phyloP scores from a whole-genome alignment of 1,284 basidiomycete genomes.

The Leccinum angustisporum region DNA sequence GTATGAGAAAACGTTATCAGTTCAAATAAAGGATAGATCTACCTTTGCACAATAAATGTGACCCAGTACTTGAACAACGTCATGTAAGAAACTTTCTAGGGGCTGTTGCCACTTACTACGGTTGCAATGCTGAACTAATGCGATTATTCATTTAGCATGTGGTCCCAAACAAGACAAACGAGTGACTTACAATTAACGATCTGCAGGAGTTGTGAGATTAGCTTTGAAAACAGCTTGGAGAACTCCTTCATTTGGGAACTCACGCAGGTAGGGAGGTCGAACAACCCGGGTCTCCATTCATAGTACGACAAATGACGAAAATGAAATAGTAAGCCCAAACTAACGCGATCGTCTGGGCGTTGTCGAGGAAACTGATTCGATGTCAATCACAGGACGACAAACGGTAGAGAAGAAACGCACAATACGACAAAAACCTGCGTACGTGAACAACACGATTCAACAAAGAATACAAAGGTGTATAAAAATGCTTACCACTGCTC shows the following conservation, averaged over 20 bases:
- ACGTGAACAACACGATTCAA: not conserved
- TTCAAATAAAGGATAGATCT: not conserved
- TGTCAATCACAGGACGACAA: constrained; percentile 3
- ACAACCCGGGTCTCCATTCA: not conserved
- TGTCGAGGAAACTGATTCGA: constrained; percentile 12
- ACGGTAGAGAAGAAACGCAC: constrained; percentile 1
- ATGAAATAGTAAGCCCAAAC: not conserved
- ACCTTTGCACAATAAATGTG: constrained; percentile 23
- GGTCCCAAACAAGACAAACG: not conserved
- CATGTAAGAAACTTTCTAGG: not conserved
- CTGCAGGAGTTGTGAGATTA: constrained; percentile 7
- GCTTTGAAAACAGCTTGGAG: not conserved
- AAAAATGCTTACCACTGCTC: constrained; percentile 9
- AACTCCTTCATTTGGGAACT: not conserved
- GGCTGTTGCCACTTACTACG: constrained; percentile 4
- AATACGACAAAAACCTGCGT: constrained; percentile 14
- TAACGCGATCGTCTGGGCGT: constrained; percentile 2
- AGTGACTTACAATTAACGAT: constrained; percentile 2
- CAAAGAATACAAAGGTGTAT: not conserved
- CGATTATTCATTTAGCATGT: not conserved
- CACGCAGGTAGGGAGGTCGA: constrained; percentile 9
- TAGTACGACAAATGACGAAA: constrained; percentile 11
- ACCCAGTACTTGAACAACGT: constrained; percentile 12
- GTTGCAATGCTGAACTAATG: constrained; percentile 1
- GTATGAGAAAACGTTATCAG: constrained; percentile 1